Evolutionary conservation across 495 filamentous ascomycete genomes (phyloP), one percentile per base, ranked within the genome.

Genomic region (Annulohypoxylon bovei): DNA sequence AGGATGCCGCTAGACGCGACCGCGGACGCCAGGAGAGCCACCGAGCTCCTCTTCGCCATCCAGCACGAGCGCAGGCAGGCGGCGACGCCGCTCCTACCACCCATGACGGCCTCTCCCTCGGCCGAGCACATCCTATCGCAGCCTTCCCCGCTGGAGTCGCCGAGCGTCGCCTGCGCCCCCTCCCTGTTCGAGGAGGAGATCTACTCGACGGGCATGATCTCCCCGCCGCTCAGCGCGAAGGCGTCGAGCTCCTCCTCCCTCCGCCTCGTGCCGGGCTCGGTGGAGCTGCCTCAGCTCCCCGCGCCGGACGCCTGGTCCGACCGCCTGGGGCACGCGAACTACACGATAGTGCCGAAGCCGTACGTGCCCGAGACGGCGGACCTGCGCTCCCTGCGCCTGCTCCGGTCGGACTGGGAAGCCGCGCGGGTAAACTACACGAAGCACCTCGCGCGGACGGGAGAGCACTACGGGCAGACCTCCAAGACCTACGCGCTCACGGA

Each of bases 271-370:
- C 77, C 79, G 30, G 69, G 68, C 0, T 69, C 75, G 30, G 71
- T 72, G 27, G 82, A 85, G 18, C 62, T 81, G 0, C 77, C 81
- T 5, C 79, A 79, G 6, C 88, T 93, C 9, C 84, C 85, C 4
- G 79, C 79, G 0, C 79, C 85, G 7, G 94, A 98, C 76, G 85
- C 88, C 62, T 97, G 94, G 94, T 88, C 93, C 5, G 86, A 88
- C 71, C 89, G 88, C 62, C 87, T 98, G 3, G 94, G 94, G 12
- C 94, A 98, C 75, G 93, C 94, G 46, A 97, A 98, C 75, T 98
- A 94, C 80, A 94, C 87, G 72, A 95, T 98, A 67, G 81, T 89
- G 14, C 94, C 94, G 1, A 89, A 88, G 73, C 94, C 94, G 0
- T 97, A 98, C 71, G 70, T 84, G 9, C 91, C 93, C 0, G 84